Conservation (phyloP, 2,329 filamentous ascomycete species). For the Verticillium zaregamsianum region DNA sequence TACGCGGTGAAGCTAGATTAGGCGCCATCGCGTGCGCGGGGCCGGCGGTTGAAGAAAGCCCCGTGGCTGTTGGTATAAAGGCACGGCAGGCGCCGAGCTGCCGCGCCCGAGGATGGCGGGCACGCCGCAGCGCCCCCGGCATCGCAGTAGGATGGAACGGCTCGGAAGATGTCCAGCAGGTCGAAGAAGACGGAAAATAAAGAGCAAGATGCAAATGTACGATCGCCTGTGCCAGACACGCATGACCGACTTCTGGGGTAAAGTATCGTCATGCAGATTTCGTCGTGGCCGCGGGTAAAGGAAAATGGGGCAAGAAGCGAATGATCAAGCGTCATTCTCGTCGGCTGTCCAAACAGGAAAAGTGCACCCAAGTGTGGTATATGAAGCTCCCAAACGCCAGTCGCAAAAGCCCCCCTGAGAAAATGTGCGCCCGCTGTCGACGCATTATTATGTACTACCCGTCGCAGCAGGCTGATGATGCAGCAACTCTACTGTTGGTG, state of each 20-base stretch:
- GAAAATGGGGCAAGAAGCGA: conserved; percentile 24
- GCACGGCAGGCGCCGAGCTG: not conserved
- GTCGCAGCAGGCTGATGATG: not conserved
- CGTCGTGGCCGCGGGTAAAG: conserved; percentile 41
- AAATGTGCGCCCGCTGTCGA: not conserved
- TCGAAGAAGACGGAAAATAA: conserved; percentile 22
- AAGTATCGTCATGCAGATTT: conserved; percentile 54
- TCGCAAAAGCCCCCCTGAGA: not conserved
- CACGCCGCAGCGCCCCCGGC: conserved; percentile 1
- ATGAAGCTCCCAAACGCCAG: conserved; percentile 14
- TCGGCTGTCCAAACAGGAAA: conserved; percentile 14
- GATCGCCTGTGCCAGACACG: conserved; percentile 58
- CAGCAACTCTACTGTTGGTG: conserved; percentile 2
- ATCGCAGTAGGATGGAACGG: conserved; percentile 12
- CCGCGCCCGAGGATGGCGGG: not conserved
- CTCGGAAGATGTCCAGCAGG: conserved; percentile 4
- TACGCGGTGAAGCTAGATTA: conserved; percentile 10
- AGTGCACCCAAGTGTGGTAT: conserved; percentile 15
- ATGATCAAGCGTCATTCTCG: conserved; percentile 16
- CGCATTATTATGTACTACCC: not conserved
- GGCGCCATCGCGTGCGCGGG: conserved; percentile 6
- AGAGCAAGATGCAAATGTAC: conserved; percentile 29
- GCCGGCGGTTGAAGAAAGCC: conserved; percentile 1
- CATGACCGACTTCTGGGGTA: conserved; percentile 49
- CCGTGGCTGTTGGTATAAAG: conserved; percentile 1